Base-by-base conservation (phyloP, 108 stramenopile species). In the Skeletonema menzelii region DNA sequence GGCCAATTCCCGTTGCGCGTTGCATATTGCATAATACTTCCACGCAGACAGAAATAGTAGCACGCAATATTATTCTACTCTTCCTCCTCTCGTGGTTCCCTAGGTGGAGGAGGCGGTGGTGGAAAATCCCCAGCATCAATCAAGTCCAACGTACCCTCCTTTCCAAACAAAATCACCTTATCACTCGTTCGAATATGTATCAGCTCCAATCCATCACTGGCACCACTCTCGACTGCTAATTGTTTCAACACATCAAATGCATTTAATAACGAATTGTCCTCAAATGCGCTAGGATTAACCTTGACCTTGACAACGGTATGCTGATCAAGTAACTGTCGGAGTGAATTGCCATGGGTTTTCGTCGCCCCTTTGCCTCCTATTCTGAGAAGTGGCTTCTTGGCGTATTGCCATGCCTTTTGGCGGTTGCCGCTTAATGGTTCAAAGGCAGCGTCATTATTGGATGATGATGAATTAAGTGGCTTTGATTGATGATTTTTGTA, bases 291-390 rank as follows among this genome's bases (percentile, higher is more conserved):
- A 3, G 81, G 79, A 62, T 86, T 86, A 15, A 90, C 81, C 67
- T 90, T 90, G 26, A 90, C 86, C 53, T 82, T 82, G 44, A 90
- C 88, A 19, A 75, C 77, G 12, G 82, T 84, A 64, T 90, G 88
- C 30, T 70, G 83, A 32, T 84, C 70, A 70, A 90, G 56, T 13
- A 90, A 72, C 66, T 90, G 74, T 46, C 82, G 74, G 46, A 90
- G 65, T 14, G 74, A 76, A 61, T 90, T 90, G 59, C 85, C 88
- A 68, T 90, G 88, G 0, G 83, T 59, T 17, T 35, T 22, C 7
- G 82, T 67, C 12, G 75, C 75, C 11, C 88, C 88, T 53, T 87
- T 87, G 59, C 64, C 65, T 8, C 86, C 86, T 60, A 90, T 84
- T 12, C 72, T 17, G 24, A 90, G 31, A 22, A 90, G 57, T 12